Conservation (phyloP, 495 filamentous ascomycete species). For the Hypoxylon lienhwacheense region DNA sequence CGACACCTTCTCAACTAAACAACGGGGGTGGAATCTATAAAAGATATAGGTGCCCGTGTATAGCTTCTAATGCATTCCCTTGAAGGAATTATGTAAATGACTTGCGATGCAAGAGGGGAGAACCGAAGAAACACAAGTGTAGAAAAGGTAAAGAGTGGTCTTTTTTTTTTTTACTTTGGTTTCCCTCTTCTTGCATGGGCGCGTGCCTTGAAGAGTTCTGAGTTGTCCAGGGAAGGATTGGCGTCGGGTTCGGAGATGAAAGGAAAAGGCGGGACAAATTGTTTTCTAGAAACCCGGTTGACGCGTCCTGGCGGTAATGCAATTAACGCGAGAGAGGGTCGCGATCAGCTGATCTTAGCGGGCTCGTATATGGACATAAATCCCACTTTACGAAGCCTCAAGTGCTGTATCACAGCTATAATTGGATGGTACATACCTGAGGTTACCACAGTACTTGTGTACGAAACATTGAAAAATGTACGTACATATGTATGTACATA, state of each 20-base stretch:
- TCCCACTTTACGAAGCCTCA: background rate
- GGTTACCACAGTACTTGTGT: too few relatives aligned
- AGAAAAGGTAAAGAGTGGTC: background rate
- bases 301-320: slow-evolving; percentile 26
- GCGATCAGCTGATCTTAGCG: slow-evolving; percentile 27
- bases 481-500: too few relatives aligned
- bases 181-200: slow-evolving; percentile 2
- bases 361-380: slow-evolving; percentile 9
- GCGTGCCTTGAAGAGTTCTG: background rate
- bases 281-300: slow-evolving; percentile 23
- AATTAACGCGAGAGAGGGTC: slow-evolving; percentile 34
- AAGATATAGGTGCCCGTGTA: background rate
- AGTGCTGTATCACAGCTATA: too few relatives aligned
- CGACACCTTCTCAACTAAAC: slow-evolving; percentile 7
- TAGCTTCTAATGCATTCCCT: slow-evolving; percentile 13
- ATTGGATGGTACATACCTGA: too few relatives aligned
- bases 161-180: too few relatives aligned
- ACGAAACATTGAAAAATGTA: too few relatives aligned
- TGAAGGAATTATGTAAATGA: background rate
- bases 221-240: slow-evolving; percentile 3
- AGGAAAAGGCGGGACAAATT: slow-evolving; percentile 24
- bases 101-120: background rate
- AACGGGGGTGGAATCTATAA: slow-evolving; percentile 6
- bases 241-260: slow-evolving; percentile 6
- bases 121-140: background rate